Evolutionary conservation across 768 basidiomycete genomes (phyloP), one percentile per base, ranked within the genome.

Genomic region (Russula sp.): DNA sequence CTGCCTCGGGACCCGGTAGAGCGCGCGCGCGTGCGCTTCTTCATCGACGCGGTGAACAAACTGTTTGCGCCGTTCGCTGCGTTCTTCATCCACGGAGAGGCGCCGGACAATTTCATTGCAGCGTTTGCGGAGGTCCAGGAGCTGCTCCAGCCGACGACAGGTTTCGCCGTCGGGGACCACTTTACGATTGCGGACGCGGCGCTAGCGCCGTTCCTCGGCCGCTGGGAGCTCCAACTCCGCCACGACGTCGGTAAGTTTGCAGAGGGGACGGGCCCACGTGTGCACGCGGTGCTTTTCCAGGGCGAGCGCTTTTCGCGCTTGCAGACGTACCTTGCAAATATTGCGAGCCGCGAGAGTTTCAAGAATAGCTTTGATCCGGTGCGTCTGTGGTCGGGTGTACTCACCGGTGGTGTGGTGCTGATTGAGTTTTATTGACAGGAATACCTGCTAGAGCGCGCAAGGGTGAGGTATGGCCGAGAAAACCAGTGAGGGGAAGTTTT

Each of bases 181-280:
- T 86, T 79, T 68, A 82, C 79, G 20, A 80, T 82, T 54, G 86
- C 85, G 6, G 87, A 87, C 65, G 80, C 82, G 1, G 80, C 82
- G 0, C 65, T 85, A 11, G 74, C 79, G 2, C 83, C 87, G 0
- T 84, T 86, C 76, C 68, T 85, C 20, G 83, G 77, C 11, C 75
- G 85, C 14, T 66, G 79, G 54, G 76, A 78, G 14, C 60, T 80
- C 1, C 51, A 70, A 32, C 62, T 82, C 49, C 73, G 74, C 66
- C 76, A 81, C 60, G 82, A 86, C 49, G 31, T 83, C 20, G 84
- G 84, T 3, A 74, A 70, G 22, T 87, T 72, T 62, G 39, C 49
- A 14, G 47, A 56, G 13, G 75, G 76, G 10, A 71, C 69, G 31
- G 84, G 82, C 5, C 71, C 75, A 52, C 77, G 75, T 57, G 70